Conservation (phyloP, 2,329 filamentous ascomycete genomes). For the Elsinoe ampelina region DNA sequence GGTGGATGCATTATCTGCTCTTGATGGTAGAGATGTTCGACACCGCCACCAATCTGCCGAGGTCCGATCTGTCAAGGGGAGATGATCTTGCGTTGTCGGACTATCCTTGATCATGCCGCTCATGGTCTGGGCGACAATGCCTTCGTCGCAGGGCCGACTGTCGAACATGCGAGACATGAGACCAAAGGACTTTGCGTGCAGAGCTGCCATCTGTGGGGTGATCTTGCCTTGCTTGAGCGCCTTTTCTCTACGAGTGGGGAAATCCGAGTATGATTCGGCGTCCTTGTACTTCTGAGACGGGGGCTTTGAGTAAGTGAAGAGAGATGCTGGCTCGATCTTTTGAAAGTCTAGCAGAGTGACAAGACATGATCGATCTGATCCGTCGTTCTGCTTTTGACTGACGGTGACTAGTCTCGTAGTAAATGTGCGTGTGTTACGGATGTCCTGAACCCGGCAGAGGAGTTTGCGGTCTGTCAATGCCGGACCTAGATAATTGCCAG, state of each 20-base stretch:
- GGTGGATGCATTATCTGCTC: slow-evolving; percentile 29
- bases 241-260: slow-evolving; percentile 14
- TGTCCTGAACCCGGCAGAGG: slow-evolving; percentile 28
- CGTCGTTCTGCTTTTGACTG: slow-evolving; percentile 33
- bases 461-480: slow-evolving; percentile 34
- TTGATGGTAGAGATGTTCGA: slow-evolving; percentile 17
- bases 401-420: slow-evolving; percentile 40
- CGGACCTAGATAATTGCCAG: slow-evolving; percentile 41
- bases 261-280: slow-evolving; percentile 22
- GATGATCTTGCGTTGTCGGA: slow-evolving; percentile 29
- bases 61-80: slow-evolving; percentile 30
- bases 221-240: slow-evolving; percentile 23
- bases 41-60: slow-evolving; percentile 37
- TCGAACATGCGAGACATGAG: slow-evolving; percentile 29
- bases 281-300: slow-evolving; percentile 28
- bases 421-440: slow-evolving; percentile 41
- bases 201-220: slow-evolving; percentile 19
- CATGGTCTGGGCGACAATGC: slow-evolving; percentile 38
- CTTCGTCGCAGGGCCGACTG: slow-evolving; percentile 29
- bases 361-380: slow-evolving; percentile 32
- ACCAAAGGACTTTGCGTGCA: slow-evolving; percentile 25
- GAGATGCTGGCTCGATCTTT: slow-evolving; percentile 27
- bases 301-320: slow-evolving; percentile 33
- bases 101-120: slow-evolving; percentile 31
- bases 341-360: slow-evolving; percentile 42